Conservation (phyloP, 352 stramenopile genomes). For the Detonula confervacea region DNA sequence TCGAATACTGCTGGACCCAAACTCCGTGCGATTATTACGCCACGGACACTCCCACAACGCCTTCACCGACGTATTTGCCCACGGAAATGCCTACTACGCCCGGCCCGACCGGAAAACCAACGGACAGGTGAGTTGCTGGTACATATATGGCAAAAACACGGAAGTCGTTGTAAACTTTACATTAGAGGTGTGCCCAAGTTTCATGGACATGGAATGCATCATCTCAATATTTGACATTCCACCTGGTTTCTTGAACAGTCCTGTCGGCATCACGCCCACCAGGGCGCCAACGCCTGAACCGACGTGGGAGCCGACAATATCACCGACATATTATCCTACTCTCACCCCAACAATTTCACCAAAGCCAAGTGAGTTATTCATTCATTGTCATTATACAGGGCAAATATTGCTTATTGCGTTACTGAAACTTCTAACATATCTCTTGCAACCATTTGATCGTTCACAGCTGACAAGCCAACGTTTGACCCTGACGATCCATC, state of each 20-base stretch:
- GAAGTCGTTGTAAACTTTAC: too few species aligned
- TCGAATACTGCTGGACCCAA: conserved; percentile 64
- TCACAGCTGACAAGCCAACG: conserved; percentile 44
- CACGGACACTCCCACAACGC: conserved; percentile 49
- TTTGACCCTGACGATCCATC: conserved; percentile 42
- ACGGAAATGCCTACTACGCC: conserved; percentile 15
- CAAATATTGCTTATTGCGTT: too few species aligned
- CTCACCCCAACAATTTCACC: conserved; percentile 48
- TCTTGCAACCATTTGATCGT: too few species aligned
- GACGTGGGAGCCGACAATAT: conserved; percentile 31
- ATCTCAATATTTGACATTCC: not conserved
- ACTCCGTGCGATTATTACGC: conserved; percentile 63
- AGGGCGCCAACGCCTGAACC: conserved; percentile 37
- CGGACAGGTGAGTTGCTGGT: conserved; percentile 39
- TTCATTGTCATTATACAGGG: too few species aligned
- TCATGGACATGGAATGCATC: too few species aligned
- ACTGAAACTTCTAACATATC: too few species aligned
- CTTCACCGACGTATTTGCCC: conserved; percentile 6
- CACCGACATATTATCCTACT: conserved; percentile 37
- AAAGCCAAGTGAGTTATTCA: conserved; percentile 37
- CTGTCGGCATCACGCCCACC: conserved; percentile 21
- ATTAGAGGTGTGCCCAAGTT: too few species aligned
- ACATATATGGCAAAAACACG: too few species aligned
- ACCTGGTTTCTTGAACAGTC: conserved; percentile 7
- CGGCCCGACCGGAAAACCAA: conserved; percentile 13